Conservation (phyloP, 2,329 filamentous ascomycete genomes). For the Fusarium tanahbumbuense region DNA sequence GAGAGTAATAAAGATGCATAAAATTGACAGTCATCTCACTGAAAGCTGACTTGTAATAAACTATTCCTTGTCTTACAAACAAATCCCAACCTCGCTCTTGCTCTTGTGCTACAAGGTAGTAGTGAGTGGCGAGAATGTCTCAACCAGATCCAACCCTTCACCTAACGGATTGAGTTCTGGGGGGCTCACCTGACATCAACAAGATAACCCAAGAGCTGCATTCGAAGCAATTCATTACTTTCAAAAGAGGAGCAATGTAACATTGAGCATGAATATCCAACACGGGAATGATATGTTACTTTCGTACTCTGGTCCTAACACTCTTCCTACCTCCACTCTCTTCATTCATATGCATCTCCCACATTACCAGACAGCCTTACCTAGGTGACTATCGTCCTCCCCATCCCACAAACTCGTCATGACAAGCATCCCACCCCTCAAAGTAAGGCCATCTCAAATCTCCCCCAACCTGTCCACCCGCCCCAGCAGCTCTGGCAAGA, state of each 20-base stretch:
- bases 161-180: not conserved
- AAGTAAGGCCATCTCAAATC: conserved; percentile 11
- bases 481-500: conserved; percentile 5
- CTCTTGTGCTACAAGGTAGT: not conserved
- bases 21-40: not conserved
- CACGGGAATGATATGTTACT: not conserved
- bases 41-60: not conserved
- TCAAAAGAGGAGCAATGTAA: conserved; percentile 39
- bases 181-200: conserved; percentile 17
- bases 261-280: conserved; percentile 1
- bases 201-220: conserved; percentile 13
- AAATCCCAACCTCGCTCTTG: not conserved
- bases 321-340: not conserved
- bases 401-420: not conserved
- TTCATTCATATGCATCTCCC: not conserved
- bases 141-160: conserved; percentile 15
- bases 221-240: conserved; percentile 9
- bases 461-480: not conserved
- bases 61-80: not conserved
- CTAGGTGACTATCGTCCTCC: not conserved
- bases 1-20: not conserved
- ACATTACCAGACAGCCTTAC: not conserved
- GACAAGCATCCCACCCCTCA: conserved; percentile 16
- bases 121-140: conserved; percentile 11
- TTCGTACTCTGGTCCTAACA: not conserved